phyloP scores from a whole-genome alignment of 176 grass and related monocot species.

The Raddia guianensis region DNA sequence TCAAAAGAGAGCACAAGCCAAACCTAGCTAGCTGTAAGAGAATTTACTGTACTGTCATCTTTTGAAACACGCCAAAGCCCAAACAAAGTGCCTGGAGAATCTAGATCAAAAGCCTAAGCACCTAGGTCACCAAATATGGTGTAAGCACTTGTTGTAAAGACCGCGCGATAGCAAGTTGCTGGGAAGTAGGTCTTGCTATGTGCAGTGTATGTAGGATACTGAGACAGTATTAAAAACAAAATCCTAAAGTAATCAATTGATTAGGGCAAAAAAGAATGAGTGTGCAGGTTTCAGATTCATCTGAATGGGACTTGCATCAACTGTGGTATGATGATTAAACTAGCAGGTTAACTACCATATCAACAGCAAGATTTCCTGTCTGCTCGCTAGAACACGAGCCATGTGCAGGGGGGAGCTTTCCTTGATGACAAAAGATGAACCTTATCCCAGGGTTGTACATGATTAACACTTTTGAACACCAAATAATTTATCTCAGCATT shows the following conservation, averaged over 20 bases:
- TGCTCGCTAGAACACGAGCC: conserved; percentile 54
- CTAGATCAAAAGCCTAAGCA: conserved; percentile 44
- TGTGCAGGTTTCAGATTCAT: conserved; percentile 43
- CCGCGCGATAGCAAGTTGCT: conserved; percentile 27
- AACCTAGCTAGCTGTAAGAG: conserved; percentile 27
- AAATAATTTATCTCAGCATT: conserved; percentile 44
- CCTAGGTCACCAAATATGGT: conserved; percentile 28
- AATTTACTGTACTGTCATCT: conserved; percentile 31
- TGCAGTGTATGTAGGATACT: conserved; percentile 28
- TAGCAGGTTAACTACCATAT: conserved; percentile 53
- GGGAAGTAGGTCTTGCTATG: conserved; percentile 36
- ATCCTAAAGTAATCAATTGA: conserved; percentile 37
- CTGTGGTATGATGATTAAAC: conserved; percentile 50
- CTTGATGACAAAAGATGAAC: conserved; percentile 41
- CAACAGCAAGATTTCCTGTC: conserved; percentile 63
- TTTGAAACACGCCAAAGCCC: conserved; percentile 38
- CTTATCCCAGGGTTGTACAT: conserved; percentile 45
- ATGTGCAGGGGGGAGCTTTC: conserved; percentile 59
- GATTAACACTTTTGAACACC: conserved; percentile 60
- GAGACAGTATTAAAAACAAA: conserved; percentile 37
- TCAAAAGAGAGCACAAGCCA: background rate
- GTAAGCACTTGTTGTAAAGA: conserved; percentile 35
- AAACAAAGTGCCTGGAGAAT: conserved; percentile 43
- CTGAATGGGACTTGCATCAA: conserved; percentile 40
- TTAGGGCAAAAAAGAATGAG: conserved; percentile 37